Evolutionary conservation across 202 grass and related monocot species (phyloP).

Genomic region (Digitaria exilis): DNA sequence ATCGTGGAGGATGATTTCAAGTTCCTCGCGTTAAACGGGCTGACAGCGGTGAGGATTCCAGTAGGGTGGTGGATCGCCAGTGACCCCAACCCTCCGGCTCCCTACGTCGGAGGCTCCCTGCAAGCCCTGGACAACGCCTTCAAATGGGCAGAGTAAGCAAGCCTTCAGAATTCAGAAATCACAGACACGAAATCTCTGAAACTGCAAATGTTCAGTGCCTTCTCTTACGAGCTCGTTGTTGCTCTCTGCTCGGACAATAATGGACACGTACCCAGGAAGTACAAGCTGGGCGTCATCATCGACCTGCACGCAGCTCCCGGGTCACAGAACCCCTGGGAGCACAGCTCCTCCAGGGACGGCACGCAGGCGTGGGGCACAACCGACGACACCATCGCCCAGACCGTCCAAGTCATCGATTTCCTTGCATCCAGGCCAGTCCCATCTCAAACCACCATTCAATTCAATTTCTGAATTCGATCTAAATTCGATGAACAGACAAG

Average conservation of each 20-base stretch:
- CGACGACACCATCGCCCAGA: constrained; percentile 49
- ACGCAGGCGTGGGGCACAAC: constrained; percentile 60
- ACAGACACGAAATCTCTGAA: background rate
- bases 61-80: constrained; percentile 94
- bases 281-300: constrained; percentile 61
- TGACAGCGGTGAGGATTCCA: constrained; percentile 76
- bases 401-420: constrained; percentile 69
- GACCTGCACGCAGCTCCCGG: constrained; percentile 70
- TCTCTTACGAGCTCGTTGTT: background rate
- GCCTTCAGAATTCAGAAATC: background rate
- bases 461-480: background rate
- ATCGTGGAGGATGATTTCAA: constrained; percentile 76
- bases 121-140: constrained; percentile 74
- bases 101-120: constrained; percentile 78
- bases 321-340: constrained; percentile 67
- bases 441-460: too few species aligned
- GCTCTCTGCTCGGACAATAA: background rate
- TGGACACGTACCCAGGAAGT: constrained; percentile 33
- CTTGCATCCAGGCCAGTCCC: constrained; percentile 54
- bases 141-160: constrained; percentile 83
- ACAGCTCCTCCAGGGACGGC: constrained; percentile 64
- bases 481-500: too few species aligned
- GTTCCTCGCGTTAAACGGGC: constrained; percentile 56
- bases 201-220: background rate
- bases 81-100: constrained; percentile 64